Percentiles rank a stretch among this genome's conserved stretches.
Conservation (phyloP, 768 basidiomycete genomes). For the Lentinula edodes region DNA sequence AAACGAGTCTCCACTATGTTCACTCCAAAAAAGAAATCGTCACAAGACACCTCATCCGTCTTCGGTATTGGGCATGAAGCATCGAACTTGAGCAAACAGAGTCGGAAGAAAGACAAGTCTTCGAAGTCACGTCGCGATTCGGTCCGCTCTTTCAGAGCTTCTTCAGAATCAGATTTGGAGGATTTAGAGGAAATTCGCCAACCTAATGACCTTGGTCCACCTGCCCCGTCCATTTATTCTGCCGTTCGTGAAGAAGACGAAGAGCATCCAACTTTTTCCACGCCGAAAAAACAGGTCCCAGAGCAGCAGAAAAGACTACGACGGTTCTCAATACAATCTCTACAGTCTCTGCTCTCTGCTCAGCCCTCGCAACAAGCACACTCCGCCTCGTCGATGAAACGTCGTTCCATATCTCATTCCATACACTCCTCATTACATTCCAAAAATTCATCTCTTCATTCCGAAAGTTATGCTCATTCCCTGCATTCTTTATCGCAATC, state of each 20-base stretch:
- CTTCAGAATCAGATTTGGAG: neutral
- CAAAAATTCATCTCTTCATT: neutral
- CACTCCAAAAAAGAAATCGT: neutral
- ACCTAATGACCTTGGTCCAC: neutral
- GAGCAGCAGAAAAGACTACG: neutral
- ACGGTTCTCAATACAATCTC: neutral
- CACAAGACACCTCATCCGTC: neutral
- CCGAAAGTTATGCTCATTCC: neutral
- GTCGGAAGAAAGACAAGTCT: neutral
- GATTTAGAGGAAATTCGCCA: constrained; percentile 2
- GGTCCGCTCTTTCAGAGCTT: neutral
- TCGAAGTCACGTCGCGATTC: neutral
- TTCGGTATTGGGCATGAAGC: neutral
- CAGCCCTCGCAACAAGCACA: neutral
- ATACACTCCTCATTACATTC: neutral
- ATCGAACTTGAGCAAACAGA: neutral
- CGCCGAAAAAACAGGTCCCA: neutral
- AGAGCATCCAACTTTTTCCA: neutral
- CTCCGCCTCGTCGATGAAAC: neutral
- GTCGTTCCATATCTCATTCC: neutral
- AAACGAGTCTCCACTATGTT: constrained; percentile 3
- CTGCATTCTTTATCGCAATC: constrained; percentile 1
- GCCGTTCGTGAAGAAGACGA: neutral
- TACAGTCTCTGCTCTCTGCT: neutral
- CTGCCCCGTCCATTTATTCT: constrained; percentile 2